Evolutionary conservation across 306 rosid genomes (phyloP).

Genomic region (Luffa acutangula): DNA sequence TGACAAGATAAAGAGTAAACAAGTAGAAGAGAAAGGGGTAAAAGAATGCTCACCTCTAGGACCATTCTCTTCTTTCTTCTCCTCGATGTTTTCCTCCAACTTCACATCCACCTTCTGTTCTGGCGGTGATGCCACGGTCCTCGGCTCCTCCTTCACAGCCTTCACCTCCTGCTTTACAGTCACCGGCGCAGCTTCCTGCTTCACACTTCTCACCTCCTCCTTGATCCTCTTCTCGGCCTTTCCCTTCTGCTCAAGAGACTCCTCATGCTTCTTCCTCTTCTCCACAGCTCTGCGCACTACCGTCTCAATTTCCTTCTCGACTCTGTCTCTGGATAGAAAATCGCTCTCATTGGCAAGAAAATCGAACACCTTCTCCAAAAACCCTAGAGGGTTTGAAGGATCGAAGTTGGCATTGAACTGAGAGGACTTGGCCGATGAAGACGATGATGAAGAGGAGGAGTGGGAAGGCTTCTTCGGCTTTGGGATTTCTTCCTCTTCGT

Average conservation of each 20-base stretch:
- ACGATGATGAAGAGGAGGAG: slow-evolving; percentile 8
- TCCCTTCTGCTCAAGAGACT: not conserved
- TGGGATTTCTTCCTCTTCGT: slow-evolving; percentile 21
- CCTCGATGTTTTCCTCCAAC: not conserved
- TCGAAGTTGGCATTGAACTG: slow-evolving; percentile 51
- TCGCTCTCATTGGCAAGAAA: slow-evolving; percentile 36
- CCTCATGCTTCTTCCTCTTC: slow-evolving; percentile 12
- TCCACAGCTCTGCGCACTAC: slow-evolving; percentile 21
- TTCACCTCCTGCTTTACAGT: slow-evolving; percentile 1
- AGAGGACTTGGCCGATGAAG: slow-evolving; percentile 17
- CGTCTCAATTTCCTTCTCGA: slow-evolving; percentile 21
- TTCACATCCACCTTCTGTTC: slow-evolving; percentile 1
- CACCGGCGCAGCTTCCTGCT: slow-evolving; percentile 17
- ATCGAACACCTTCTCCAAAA: slow-evolving; percentile 45
- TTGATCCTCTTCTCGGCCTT: slow-evolving; percentile 18
- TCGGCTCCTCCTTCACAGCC: not conserved
- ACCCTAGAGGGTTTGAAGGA: slow-evolving; percentile 42
- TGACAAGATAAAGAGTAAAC: not conserved
- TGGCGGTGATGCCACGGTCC: not conserved
- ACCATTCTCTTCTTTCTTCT: slow-evolving; percentile 4
- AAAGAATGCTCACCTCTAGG: not conserved
- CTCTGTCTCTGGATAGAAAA: slow-evolving; percentile 31
- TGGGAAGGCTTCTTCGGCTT: slow-evolving; percentile 7
- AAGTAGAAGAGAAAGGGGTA: not conserved
- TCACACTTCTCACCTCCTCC: slow-evolving; percentile 12